Percentiles rank a stretch among this genome's conserved stretches.
Conservation (phyloP, 2,329 filamentous ascomycete genomes). For the Cladobotryum protrusum region DNA sequence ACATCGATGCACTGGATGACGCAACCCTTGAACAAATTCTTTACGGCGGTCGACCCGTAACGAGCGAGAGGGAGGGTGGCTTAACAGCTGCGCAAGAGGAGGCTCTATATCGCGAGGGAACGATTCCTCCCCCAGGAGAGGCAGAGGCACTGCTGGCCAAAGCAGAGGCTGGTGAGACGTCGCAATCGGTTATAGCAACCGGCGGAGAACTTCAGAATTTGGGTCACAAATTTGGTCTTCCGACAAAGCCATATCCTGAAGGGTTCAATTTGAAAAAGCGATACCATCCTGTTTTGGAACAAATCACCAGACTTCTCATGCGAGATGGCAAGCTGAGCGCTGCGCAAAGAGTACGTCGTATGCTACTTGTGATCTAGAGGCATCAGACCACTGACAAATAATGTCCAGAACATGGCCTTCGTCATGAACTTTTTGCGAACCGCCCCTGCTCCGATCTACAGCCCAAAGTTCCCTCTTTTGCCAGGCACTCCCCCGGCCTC, state of each 20-base stretch:
- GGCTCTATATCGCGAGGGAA: slow-evolving; percentile 36
- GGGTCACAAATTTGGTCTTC: slow-evolving; percentile 75
- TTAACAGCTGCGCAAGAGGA: slow-evolving; percentile 39
- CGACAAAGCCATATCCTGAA: slow-evolving; percentile 58
- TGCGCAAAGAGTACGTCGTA: slow-evolving; percentile 70
- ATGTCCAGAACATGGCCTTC: slow-evolving; percentile 67
- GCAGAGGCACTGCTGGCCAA: slow-evolving; percentile 26
- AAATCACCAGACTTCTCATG: slow-evolving; percentile 90
- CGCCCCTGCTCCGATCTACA: slow-evolving; percentile 69
- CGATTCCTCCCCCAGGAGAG: slow-evolving; percentile 30
- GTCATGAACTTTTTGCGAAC: slow-evolving; percentile 83
- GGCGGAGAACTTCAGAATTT: slow-evolving; percentile 26
- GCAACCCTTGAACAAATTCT: slow-evolving; percentile 31
- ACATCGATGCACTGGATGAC: slow-evolving; percentile 26
- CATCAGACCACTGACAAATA: slow-evolving; percentile 10
- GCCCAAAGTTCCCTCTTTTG: slow-evolving; percentile 63
- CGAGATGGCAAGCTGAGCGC: slow-evolving; percentile 79
- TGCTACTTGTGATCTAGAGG: neutral
- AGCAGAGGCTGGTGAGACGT: slow-evolving; percentile 14
- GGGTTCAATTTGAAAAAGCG: slow-evolving; percentile 64
- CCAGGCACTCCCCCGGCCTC: slow-evolving; percentile 69
- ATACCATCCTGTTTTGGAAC: slow-evolving; percentile 78
- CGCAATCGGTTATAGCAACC: slow-evolving; percentile 13
- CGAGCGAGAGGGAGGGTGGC: slow-evolving; percentile 25
- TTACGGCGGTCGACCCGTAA: slow-evolving; percentile 28